Evolutionary conservation across 2,329 filamentous ascomycete genomes (phyloP).

Genomic region (Xylariaceae sp.): DNA sequence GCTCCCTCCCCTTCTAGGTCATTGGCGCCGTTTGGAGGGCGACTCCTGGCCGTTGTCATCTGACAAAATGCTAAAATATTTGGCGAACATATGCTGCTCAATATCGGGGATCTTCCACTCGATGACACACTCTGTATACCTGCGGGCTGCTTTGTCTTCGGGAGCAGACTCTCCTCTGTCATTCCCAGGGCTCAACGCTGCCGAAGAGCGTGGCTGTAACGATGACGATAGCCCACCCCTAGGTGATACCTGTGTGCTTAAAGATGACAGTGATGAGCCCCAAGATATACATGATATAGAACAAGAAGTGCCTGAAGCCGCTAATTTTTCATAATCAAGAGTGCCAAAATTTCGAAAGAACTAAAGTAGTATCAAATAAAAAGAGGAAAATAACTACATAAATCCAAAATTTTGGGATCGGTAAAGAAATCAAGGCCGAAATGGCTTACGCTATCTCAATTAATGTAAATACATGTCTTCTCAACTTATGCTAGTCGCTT

Average conservation of each 20-base stretch:
- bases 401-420: no score
- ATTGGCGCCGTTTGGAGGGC: constrained; percentile 25
- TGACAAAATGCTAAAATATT: constrained; percentile 40
- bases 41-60: constrained; percentile 5
- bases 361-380: no score
- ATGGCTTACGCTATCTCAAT: no score
- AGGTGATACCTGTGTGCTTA: constrained; percentile 64
- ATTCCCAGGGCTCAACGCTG: constrained; percentile 66
- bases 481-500: no score
- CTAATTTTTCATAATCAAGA: no score
- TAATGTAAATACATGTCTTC: no score
- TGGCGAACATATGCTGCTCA: constrained; percentile 48
- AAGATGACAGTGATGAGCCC: constrained; percentile 65
- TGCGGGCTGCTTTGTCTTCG: constrained; percentile 31
- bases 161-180: constrained; percentile 56
- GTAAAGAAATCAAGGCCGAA: no score
- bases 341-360: no score
- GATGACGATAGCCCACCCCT: constrained; percentile 69
- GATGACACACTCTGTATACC: constrained; percentile 31
- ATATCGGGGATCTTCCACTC: constrained; percentile 47
- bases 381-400: no score
- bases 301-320: no score
- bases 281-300: constrained; percentile 63
- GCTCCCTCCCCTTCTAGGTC: constrained; percentile 36
- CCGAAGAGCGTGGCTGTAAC: constrained; percentile 56